Percentiles rank a stretch among this genome's conserved stretches.
Evolutionary conservation across 768 basidiomycete species (phyloP).

Genomic region (Boletellus ananas): DNA sequence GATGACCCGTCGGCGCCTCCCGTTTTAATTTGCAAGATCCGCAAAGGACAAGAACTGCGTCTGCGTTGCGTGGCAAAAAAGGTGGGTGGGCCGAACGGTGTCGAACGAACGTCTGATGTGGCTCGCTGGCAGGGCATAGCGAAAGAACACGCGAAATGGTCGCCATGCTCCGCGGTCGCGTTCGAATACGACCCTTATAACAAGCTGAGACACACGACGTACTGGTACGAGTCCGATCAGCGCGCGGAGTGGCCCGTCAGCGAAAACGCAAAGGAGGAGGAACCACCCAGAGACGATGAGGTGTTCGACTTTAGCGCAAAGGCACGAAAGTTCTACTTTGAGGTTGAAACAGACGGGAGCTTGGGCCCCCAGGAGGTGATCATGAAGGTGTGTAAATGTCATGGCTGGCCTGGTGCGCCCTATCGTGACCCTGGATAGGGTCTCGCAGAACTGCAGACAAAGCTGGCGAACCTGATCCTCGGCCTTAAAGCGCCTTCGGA

Average conservation of each 20-base stretch:
- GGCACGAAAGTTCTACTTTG: conserved; percentile 88
- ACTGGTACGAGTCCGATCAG: conserved; percentile 88
- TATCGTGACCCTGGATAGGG: conserved; percentile 44
- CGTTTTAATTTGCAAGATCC: conserved; percentile 85
- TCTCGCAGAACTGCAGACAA: conserved; percentile 72
- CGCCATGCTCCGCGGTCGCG: conserved; percentile 88
- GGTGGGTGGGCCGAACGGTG: conserved; percentile 41
- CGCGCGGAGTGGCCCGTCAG: conserved; percentile 89
- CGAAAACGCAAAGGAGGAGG: conserved; percentile 82
- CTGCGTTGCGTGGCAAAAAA: conserved; percentile 89
- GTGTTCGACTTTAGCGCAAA: conserved; percentile 86
- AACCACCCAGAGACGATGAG: conserved; percentile 73
- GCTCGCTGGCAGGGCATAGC: conserved; percentile 74
- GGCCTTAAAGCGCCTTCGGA: conserved; percentile 66
- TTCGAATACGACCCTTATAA: conserved; percentile 99
- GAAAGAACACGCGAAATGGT: conserved; percentile 99
- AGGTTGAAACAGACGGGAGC: conserved; percentile 93
- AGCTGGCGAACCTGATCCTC: conserved; percentile 74
- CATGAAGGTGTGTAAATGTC: conserved; percentile 56
- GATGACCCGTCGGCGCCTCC: conserved; percentile 62
- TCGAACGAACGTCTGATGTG: background rate
- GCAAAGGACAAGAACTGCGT: conserved; percentile 89
- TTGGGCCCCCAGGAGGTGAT: conserved; percentile 85
- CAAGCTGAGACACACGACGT: conserved; percentile 89
- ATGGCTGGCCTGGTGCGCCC: background rate